A percentile compares a stretch with the other conserved stretches of the same genome.
Evolutionary conservation across 1,284 basidiomycete genomes (phyloP).

Genomic region (Cutaneotrichosporon curvatum): DNA sequence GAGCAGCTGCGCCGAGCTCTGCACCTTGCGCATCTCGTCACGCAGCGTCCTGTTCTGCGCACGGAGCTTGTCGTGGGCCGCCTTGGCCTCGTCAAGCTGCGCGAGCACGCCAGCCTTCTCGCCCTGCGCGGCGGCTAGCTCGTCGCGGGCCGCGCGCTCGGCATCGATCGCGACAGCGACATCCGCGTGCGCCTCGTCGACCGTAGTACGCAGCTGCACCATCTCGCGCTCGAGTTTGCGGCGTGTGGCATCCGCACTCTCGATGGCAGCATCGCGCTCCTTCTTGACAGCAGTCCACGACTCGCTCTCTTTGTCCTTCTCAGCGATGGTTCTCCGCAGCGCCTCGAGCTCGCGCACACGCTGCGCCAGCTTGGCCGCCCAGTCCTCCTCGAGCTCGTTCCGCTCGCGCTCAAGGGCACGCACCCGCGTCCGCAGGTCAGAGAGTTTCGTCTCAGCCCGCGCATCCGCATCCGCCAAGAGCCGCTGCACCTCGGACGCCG

Average conservation of each 20-base stretch:
- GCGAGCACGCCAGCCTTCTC: slow-evolving; percentile 37
- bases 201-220: slow-evolving; percentile 36
- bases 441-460: slow-evolving; percentile 65
- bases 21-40: slow-evolving; percentile 86
- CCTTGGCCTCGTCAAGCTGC: slow-evolving; percentile 44
- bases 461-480: slow-evolving; percentile 69
- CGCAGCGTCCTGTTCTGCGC: slow-evolving; percentile 70
- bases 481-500: slow-evolving; percentile 61
- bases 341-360: slow-evolving; percentile 58
- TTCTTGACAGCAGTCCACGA: slow-evolving; percentile 54
- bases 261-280: slow-evolving; percentile 55
- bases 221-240: slow-evolving; percentile 53
- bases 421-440: slow-evolving; percentile 56
- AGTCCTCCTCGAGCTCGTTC: slow-evolving; percentile 63
- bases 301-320: slow-evolving; percentile 50
- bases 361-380: slow-evolving; percentile 58
- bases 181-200: slow-evolving; percentile 53
- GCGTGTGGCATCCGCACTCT: slow-evolving; percentile 54
- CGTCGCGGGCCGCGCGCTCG: slow-evolving; percentile 46
- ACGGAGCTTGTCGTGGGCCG: slow-evolving; percentile 26
- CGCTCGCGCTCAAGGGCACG: slow-evolving; percentile 40
- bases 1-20: slow-evolving; percentile 78
- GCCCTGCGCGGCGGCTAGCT: slow-evolving; percentile 36
- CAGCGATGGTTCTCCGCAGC: slow-evolving; percentile 56
- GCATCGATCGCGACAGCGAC: slow-evolving; percentile 40